Conservation (phyloP, 805 yeast genomes). For the Saccharomycopsis schoenii region DNA sequence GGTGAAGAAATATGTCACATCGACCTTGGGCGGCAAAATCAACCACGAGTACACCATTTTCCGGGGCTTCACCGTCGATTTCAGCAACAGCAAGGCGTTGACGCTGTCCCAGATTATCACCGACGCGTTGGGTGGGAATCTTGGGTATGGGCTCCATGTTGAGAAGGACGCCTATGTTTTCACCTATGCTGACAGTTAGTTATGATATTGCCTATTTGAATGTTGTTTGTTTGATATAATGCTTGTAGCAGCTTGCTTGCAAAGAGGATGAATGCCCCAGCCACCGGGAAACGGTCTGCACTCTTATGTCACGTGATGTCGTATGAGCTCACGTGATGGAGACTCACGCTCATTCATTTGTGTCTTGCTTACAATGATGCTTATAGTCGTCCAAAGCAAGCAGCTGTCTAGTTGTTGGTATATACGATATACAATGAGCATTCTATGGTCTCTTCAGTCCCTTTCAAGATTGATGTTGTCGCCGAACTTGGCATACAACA, state of each 20-base stretch:
- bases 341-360: no score
- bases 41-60: slow-evolving; percentile 12
- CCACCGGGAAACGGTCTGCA: no score
- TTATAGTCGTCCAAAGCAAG: no score
- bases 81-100: background rate
- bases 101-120: slow-evolving; percentile 1
- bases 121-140: background rate
- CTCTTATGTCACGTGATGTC: background rate
- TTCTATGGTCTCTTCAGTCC: no score
- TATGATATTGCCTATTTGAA: background rate
- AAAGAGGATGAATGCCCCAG: no score
- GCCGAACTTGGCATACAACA: slow-evolving; percentile 85
- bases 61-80: slow-evolving; percentile 12
- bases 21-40: slow-evolving; percentile 9
- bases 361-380: no score
- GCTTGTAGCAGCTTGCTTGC: no score
- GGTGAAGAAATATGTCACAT: slow-evolving; percentile 9
- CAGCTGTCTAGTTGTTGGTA: no score
- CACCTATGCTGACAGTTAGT: background rate
- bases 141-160: slow-evolving; percentile 4
- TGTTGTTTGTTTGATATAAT: no score
- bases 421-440: no score
- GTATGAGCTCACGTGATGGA: no score
- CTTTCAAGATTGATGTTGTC: slow-evolving; percentile 77
- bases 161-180: slow-evolving; percentile 11